Conservation (phyloP, 345 rosid genomes). For the Melaleuca quinquenervia region DNA sequence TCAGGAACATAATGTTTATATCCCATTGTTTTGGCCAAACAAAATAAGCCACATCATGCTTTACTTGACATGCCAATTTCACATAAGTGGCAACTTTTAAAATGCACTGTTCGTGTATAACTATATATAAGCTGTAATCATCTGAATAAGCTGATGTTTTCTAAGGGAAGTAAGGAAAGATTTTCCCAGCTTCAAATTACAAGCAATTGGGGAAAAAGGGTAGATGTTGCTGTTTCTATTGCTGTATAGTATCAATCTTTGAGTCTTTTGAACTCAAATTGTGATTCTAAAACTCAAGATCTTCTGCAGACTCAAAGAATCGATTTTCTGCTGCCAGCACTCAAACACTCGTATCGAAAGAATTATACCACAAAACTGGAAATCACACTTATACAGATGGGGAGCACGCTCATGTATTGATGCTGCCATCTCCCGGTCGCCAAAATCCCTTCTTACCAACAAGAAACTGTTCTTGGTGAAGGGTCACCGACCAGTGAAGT, state of each 20-base stretch:
- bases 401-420: background rate
- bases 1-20: background rate
- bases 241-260: background rate
- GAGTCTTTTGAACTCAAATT: background rate
- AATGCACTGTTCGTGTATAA: background rate
- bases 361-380: background rate
- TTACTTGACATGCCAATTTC: background rate
- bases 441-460: constrained; percentile 67
- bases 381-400: background rate
- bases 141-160: background rate
- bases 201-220: background rate
- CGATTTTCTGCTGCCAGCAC: background rate
- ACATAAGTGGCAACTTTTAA: background rate
- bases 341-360: background rate
- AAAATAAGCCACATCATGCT: background rate
- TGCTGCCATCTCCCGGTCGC: constrained; percentile 37
- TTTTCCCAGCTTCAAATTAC: background rate
- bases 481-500: constrained; percentile 56
- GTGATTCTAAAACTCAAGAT: background rate
- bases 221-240: background rate
- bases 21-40: background rate
- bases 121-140: background rate
- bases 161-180: background rate
- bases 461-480: constrained; percentile 54
- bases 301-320: background rate